Evolutionary conservation across 2,329 filamentous ascomycete genomes (phyloP), one percentile per base, ranked within the genome.

Genomic region (Aspergillus ochraceoroseus): DNA sequence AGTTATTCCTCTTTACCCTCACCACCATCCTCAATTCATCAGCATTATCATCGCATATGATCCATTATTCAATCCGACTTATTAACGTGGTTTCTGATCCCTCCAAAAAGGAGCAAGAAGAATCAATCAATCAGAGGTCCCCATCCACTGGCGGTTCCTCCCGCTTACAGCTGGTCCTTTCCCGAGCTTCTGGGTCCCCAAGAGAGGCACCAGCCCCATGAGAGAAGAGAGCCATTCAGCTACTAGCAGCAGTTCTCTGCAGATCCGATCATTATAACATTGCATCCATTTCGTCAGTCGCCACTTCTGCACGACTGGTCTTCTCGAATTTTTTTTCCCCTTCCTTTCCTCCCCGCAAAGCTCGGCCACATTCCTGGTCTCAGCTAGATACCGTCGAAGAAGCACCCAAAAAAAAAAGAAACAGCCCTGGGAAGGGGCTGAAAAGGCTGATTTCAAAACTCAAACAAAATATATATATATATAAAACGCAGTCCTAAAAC

Each of bases 181-280:
- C 25, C 26, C 27, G 33, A 37, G 37, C 28, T 39, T 32, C 28
- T 38, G 25, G 27, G 15, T 7, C 14, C 19, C 25, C 25, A 13
- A 18, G 23, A 28, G 32, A 38, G 33, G 39, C 20, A 39, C 23
- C 20, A 12, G 35, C 9, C 31, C 32, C 25, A 38, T 38, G 39
- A 37, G 32, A 32, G 14, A 33, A 32, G 34, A 27, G 25, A 38
- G 28, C 26, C 35, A 38, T 40, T 46, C 32, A 36, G 27, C 29
- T 14, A 39, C 20, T 22, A 43, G 29, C 27, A 41, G 32, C 27
- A 41, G 32, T 35, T 38, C 22, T 36, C 33, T 41, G 40, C 37
- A 39, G 30, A 48, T 43, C 33, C 15, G 28, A 43, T 49, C 26
- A 27, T 43, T 32, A 32, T 11, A 29, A 37, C 27, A 14, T 12